Conservation (phyloP, 1,284 basidiomycete species). For the Pholiota adiposa region DNA sequence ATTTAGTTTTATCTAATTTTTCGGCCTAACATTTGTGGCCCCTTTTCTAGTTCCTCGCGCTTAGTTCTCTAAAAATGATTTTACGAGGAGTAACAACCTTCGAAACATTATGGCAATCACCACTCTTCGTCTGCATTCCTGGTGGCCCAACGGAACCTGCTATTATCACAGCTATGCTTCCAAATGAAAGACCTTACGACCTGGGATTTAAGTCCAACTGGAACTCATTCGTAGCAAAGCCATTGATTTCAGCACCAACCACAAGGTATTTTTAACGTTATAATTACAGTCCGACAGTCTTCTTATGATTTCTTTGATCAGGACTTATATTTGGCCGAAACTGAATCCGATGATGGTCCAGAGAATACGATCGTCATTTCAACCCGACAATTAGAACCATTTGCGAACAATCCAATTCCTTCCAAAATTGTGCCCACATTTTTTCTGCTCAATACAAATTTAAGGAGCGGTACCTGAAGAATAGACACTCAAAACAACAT, state of each 20-base stretch:
- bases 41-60: slow-evolving; percentile 22
- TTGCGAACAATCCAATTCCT: neutral
- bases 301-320: slow-evolving; percentile 9
- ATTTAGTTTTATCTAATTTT: neutral
- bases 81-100: slow-evolving; percentile 25
- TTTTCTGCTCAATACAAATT: neutral
- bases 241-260: slow-evolving; percentile 25
- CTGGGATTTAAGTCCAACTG: slow-evolving; percentile 41
- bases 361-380: slow-evolving; percentile 26
- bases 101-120: slow-evolving; percentile 17
- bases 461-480: slow-evolving; percentile 33
- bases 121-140: slow-evolving; percentile 17
- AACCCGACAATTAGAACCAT: neutral
- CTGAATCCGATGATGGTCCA: slow-evolving; percentile 42
- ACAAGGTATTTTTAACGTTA: slow-evolving; percentile 4
- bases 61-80: slow-evolving; percentile 18
- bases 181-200: slow-evolving; percentile 46
- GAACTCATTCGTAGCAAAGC: slow-evolving; percentile 26
- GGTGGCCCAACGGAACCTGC: neutral
- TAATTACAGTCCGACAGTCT: neutral
- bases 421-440: neutral
- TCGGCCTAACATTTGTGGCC: neutral
- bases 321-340: slow-evolving; percentile 40
- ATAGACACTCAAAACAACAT: slow-evolving; percentile 2
- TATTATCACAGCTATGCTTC: slow-evolving; percentile 20